Percentiles rank a stretch among this genome's conserved stretches.
Conservation (phyloP, 139 green algal genomes). For the Coccomyxa sp. region DNA sequence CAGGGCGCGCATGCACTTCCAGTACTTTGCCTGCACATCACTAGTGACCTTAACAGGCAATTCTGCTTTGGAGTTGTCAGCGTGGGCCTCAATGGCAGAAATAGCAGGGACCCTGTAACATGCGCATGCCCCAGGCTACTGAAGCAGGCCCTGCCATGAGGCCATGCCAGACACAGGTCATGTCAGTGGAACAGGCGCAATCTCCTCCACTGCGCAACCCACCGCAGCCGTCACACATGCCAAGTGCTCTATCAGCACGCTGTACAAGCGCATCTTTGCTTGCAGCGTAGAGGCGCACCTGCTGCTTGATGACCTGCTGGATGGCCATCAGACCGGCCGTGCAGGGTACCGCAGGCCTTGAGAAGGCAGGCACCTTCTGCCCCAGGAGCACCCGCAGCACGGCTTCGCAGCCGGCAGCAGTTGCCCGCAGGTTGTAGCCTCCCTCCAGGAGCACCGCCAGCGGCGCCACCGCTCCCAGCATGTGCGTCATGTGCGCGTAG, state of each 20-base stretch:
- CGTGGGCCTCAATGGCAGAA: not conserved
- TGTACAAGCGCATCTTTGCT: not conserved
- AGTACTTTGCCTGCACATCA: slow-evolving; percentile 16
- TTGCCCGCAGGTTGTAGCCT: slow-evolving; percentile 71
- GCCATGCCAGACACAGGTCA: too few species aligned
- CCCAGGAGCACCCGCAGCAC: slow-evolving; percentile 70
- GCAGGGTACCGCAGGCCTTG: not conserved
- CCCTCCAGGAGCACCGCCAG: slow-evolving; percentile 67
- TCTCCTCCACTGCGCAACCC: not conserved
- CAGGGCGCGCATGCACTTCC: slow-evolving; percentile 18
- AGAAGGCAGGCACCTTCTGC: slow-evolving; percentile 21
- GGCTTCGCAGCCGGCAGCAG: slow-evolving; percentile 55
- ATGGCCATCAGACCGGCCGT: slow-evolving; percentile 17
- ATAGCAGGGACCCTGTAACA: not conserved
- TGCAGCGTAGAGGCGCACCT: slow-evolving; percentile 1
- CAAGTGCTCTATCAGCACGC: not conserved
- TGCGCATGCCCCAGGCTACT: not conserved
- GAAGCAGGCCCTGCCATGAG: too few species aligned
- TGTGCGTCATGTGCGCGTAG: slow-evolving; percentile 60
- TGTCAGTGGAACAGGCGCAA: too few species aligned
- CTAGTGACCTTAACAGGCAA: too few species aligned
- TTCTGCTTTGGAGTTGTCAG: not conserved
- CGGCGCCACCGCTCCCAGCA: slow-evolving; percentile 55
- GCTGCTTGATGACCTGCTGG: slow-evolving; percentile 9
- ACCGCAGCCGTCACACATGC: not conserved